Evolutionary conservation across 2,329 filamentous ascomycete species (phyloP).

Genomic region (Paracorniculantispora psalliotae): DNA sequence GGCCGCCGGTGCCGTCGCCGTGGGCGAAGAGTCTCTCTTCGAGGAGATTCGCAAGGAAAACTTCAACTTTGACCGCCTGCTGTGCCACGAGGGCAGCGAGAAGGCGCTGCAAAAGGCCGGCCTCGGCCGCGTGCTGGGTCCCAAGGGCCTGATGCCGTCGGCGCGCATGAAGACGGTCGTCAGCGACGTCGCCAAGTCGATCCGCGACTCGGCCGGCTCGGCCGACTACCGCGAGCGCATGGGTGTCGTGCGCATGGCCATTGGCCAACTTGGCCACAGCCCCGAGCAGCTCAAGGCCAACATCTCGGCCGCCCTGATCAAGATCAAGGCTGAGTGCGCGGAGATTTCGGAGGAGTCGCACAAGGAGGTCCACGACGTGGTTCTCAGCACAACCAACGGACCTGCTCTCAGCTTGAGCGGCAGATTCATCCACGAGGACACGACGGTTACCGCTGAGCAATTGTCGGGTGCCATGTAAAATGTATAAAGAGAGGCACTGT

Average conservation of each 20-base stretch:
- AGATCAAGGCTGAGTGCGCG: slow-evolving; percentile 73
- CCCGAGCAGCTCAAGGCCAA: slow-evolving; percentile 83
- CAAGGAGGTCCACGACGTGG: slow-evolving; percentile 52
- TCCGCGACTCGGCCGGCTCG: slow-evolving; percentile 78
- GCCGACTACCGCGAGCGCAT: slow-evolving; percentile 81
- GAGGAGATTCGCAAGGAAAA: slow-evolving; percentile 66
- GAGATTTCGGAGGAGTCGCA: slow-evolving; percentile 56
- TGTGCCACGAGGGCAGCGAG: slow-evolving; percentile 78
- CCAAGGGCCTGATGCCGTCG: slow-evolving; percentile 88
- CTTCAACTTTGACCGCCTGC: slow-evolving; percentile 82
- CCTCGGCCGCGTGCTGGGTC: slow-evolving; percentile 77
- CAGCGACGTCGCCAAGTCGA: slow-evolving; percentile 66
- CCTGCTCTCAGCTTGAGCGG: slow-evolving; percentile 86
- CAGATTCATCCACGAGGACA: slow-evolving; percentile 61
- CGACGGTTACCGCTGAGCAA: slow-evolving; percentile 48
- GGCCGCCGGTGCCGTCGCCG: slow-evolving; percentile 72
- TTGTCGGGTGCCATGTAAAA: slow-evolving; percentile 51
- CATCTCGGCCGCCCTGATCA: slow-evolving; percentile 68
- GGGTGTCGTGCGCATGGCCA: slow-evolving; percentile 81
- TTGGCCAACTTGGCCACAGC: slow-evolving; percentile 85
- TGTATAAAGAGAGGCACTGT: slow-evolving; percentile 15
- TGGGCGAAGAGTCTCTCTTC: slow-evolving; percentile 84
- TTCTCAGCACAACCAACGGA: slow-evolving; percentile 81
- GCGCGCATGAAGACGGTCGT: slow-evolving; percentile 85
- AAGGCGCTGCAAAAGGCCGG: slow-evolving; percentile 75